These are phyloP conservation scores for Tympanopsis confertula DNA, from an alignment of 2,329 filamentous ascomycete genomes.

Conservation along the genomic window DNA sequence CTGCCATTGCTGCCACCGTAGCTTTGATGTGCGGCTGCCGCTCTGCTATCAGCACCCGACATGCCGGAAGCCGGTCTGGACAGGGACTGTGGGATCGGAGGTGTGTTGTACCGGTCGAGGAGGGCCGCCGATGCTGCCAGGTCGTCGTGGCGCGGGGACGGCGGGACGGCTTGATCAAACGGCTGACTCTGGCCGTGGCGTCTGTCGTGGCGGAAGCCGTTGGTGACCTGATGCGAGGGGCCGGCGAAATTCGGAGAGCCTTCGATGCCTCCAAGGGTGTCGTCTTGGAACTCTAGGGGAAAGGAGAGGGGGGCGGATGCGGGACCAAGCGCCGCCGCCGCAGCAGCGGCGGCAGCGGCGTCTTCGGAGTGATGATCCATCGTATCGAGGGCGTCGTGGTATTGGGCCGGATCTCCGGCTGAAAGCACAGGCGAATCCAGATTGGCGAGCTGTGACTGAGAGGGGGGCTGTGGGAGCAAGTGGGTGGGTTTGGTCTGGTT, in stretches of 20 bases:
- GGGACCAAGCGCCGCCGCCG: too few species aligned
- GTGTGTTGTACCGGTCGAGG: slow-evolving; percentile 30
- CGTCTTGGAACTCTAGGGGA: slow-evolving; percentile 29
- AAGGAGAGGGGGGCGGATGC: background rate
- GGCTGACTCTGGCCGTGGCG: slow-evolving; percentile 34
- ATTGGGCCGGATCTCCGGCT: slow-evolving; percentile 37
- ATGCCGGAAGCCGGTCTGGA: slow-evolving; percentile 44
- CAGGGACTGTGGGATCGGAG: slow-evolving; percentile 31
- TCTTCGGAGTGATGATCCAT: slow-evolving; percentile 33
- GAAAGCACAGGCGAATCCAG: slow-evolving; percentile 41
- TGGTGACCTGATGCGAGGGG: slow-evolving; percentile 18
- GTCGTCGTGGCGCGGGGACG: slow-evolving; percentile 13
- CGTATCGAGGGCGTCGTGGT: slow-evolving; percentile 37
- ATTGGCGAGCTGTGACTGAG: slow-evolving; percentile 13
- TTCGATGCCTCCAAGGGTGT: slow-evolving; percentile 36
- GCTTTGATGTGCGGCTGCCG: background rate
- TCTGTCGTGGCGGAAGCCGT: slow-evolving; percentile 13
- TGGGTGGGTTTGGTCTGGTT: background rate
- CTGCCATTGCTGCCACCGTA: slow-evolving; percentile 19
- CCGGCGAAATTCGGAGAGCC: slow-evolving; percentile 27
- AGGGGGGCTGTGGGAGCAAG: slow-evolving; percentile 3
- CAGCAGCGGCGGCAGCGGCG: slow-evolving; percentile 9
- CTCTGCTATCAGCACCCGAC: slow-evolving; percentile 23
- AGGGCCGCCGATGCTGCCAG: slow-evolving; percentile 19
- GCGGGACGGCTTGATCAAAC: slow-evolving; percentile 28